Conservation (phyloP, 148 eudicot species). For the Rhododendron kiyosumense region DNA sequence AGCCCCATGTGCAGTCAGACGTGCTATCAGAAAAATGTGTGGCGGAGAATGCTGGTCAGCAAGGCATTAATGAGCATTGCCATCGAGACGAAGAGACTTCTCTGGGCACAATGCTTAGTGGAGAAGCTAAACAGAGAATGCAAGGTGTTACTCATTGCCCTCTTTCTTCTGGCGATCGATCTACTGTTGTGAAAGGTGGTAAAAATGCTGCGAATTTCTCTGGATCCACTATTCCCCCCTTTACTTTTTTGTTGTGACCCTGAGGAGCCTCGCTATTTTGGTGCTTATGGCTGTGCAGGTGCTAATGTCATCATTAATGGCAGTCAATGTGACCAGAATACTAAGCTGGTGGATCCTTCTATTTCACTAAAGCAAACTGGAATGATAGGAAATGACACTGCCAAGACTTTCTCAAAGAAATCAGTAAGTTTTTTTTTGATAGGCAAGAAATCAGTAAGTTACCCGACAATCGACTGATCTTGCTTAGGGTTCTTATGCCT, state of each 20-base stretch:
- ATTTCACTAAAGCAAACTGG: slow-evolving; percentile 21
- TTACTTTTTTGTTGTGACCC: neutral
- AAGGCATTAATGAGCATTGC: slow-evolving; percentile 14
- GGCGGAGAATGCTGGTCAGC: slow-evolving; percentile 14
- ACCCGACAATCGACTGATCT: neutral
- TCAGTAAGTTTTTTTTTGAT: slow-evolving; percentile 25
- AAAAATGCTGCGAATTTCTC: neutral
- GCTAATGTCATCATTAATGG: slow-evolving; percentile 18
- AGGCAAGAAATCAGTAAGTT: slow-evolving; percentile 31
- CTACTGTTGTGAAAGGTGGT: slow-evolving; percentile 22
- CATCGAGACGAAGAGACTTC: slow-evolving; percentile 14
- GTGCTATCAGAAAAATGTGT: slow-evolving; percentile 17
- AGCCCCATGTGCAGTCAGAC: slow-evolving; percentile 7
- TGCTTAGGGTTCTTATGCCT: slow-evolving; percentile 1
- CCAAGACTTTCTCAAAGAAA: slow-evolving; percentile 16
- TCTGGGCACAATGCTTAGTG: slow-evolving; percentile 13
- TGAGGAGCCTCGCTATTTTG: neutral
- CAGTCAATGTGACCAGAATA: slow-evolving; percentile 25
- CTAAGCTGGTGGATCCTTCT: slow-evolving; percentile 24
- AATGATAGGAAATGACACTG: slow-evolving; percentile 10
- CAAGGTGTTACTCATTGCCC: slow-evolving; percentile 15
- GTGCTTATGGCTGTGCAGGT: slow-evolving; percentile 31
- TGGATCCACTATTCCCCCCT: neutral
- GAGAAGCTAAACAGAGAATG: slow-evolving; percentile 15
- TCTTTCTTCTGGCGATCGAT: slow-evolving; percentile 15